phyloP scores from a whole-genome alignment of 2,329 filamentous ascomycete genomes.

The Bipolaris gigantea region DNA sequence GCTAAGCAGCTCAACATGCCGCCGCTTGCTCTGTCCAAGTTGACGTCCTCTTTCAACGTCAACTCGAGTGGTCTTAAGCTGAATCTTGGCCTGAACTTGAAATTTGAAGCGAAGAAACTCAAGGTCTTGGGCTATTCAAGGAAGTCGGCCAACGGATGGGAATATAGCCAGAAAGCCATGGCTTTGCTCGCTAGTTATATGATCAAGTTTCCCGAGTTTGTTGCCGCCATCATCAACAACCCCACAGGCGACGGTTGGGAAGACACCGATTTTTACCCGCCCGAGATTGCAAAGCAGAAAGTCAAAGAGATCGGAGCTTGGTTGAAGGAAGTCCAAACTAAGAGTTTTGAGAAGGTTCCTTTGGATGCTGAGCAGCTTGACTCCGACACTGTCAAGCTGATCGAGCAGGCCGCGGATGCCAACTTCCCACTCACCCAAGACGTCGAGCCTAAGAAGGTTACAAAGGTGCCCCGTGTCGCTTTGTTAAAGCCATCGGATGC shows the following conservation, averaged over 20 bases:
- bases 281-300: conserved; percentile 70
- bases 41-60: conserved; percentile 91
- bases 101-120: conserved; percentile 92
- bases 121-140: conserved; percentile 96
- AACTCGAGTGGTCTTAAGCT: conserved; percentile 78
- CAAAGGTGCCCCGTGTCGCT: conserved; percentile 80
- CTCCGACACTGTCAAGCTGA: conserved; percentile 79
- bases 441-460: conserved; percentile 67
- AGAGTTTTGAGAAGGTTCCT: conserved; percentile 92
- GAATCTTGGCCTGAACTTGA: conserved; percentile 92
- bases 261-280: conserved; percentile 83
- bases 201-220: conserved; percentile 92
- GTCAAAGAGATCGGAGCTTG: conserved; percentile 93
- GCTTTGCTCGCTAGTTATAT: conserved; percentile 85
- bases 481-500: conserved; percentile 92
- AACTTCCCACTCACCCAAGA: conserved; percentile 39
- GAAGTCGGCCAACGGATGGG: conserved; percentile 85
- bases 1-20: conserved; percentile 80
- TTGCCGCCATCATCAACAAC: conserved; percentile 82
- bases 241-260: conserved; percentile 81
- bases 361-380: conserved; percentile 96
- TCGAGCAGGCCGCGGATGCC: conserved; percentile 74
- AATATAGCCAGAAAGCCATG: conserved; percentile 86
- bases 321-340: conserved; percentile 89
- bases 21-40: conserved; percentile 87